These are phyloP conservation scores for Aphanomyces invadans DNA, from an alignment of 352 stramenopile species.

Conservation along the genomic window DNA sequence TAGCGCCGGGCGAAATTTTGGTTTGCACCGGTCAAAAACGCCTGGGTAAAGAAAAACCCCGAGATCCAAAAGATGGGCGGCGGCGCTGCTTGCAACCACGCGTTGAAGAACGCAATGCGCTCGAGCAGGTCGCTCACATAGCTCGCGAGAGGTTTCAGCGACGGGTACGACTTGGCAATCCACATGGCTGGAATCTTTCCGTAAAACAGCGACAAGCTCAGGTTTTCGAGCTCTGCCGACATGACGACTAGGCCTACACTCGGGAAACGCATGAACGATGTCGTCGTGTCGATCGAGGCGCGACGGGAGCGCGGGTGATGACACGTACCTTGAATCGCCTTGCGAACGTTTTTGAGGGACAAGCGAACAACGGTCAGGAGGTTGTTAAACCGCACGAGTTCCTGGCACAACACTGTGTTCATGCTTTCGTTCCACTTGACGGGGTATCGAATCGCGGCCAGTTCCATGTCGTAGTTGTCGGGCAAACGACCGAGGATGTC, in stretches of 20 bases:
- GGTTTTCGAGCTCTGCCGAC: conserved; percentile 89
- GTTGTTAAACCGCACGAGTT: conserved; percentile 92
- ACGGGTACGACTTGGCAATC: conserved; percentile 88
- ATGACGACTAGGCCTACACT: conserved; percentile 79
- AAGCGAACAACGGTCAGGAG: conserved; percentile 81
- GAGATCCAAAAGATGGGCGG: conserved; percentile 91
- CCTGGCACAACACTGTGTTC: conserved; percentile 92
- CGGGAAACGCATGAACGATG: too few species aligned
- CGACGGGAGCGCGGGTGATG: too few species aligned
- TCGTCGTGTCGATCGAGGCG: too few species aligned
- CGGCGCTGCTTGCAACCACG: conserved; percentile 84
- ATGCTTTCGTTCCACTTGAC: conserved; percentile 90
- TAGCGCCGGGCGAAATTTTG: conserved; percentile 93
- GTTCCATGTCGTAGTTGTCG: conserved; percentile 89
- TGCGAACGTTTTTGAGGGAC: conserved; percentile 79
- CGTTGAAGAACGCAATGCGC: conserved; percentile 84
- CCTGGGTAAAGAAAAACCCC: conserved; percentile 95
- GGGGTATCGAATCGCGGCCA: conserved; percentile 86
- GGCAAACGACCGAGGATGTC: conserved; percentile 84
- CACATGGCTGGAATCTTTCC: conserved; percentile 88
- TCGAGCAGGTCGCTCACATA: conserved; percentile 89
- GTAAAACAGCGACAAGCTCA: conserved; percentile 88
- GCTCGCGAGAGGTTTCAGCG: conserved; percentile 85
- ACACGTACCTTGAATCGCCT: conserved; percentile 88
- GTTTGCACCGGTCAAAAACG: conserved; percentile 91